Base-by-base conservation (phyloP, 805 yeast genomes). In the Groenewaldozyma tartarivorans region DNA sequence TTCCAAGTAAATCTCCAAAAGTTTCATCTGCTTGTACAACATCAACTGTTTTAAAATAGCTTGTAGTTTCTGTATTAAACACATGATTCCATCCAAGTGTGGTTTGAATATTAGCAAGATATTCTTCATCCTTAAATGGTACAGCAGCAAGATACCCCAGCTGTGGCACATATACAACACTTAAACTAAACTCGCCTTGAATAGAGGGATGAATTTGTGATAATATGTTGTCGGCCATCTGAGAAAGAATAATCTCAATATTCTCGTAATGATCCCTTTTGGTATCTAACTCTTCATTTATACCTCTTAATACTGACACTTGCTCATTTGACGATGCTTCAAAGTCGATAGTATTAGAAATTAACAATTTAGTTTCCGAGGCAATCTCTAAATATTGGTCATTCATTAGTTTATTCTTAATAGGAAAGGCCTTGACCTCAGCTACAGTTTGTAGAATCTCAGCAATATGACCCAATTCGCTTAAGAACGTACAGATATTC, bases 401-500 rank as follows among this genome's bases (percentile, higher is more conserved):
- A 13, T 24, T 24, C 7, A 7, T 9, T 7, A 24, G 7, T 24
- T 24, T 24, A 13, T 24, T 7, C 13, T 24, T 24, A 24, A 24
- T 7, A 13, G 29, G 29, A 24, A 24, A 24, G 7, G 29, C 29
- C 13, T 24, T 24, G 13, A 13, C 13, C 13, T 24, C 85, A 78
- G 55, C 86, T 95, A 39, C 82, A 62, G 1, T 54, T 58, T 0
- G 84, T 75, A 17, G 85, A 48, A 4, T 48, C 39, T 46, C 38
- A 17, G 60, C 46, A 1, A 59, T 53, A 15, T 63, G 60, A 2
- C 58, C 52, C 35, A 79, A 56, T 24, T 66, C 67, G 33, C 65
- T 65, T 41, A 84, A 57, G 43, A 78, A 72, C 27, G 61, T 53
- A 47, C 71, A 80, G 2, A 79, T 60, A 45, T 9, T 9, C 11